Evolutionary conservation across 2,329 filamentous ascomycete species (phyloP), one percentile per base, ranked within the genome.

Genomic region (Monosporascus sp.): DNA sequence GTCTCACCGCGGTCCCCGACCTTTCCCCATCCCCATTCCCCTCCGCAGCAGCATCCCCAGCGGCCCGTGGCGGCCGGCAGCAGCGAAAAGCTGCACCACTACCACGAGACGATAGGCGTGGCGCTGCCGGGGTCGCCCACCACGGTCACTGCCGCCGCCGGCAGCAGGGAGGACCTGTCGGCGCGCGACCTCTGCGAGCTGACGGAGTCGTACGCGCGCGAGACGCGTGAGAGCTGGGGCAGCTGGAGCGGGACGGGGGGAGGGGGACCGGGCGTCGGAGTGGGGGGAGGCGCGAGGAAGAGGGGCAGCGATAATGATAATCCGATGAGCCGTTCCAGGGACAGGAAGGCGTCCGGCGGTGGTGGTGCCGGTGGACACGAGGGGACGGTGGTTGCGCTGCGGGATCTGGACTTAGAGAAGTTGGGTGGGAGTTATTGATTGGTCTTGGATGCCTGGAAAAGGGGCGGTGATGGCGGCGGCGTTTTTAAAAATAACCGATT

Each of bases 171-270:
- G 58, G 22, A 46, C 43, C 43, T 46, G 14, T 65, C 68, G 8
- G 55, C 68, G 9, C 59, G 52, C 20, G 66, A 71, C 17, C 58
- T 68, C 11, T 60, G 60, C 24, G 65, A 68, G 3, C 56, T 68
- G 51, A 69, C 68, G 2, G 65, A 68, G 51, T 58, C 64, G 18
- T 66, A 66, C n/a, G 62, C 57, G 8, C 60, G 58, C n/a, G 65
- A 70, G 18, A 54, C 60, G 17, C 58, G 65, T 6, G 65, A 64
- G 31, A 70, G 70, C 50, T 70, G 69, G 69, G 69, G 69, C 1
- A 70, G 67, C 49, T 70, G 68, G 65, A 59, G 63, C 49, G 57
- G 62, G 11, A 56, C 56, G 1, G 60, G 63, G 7, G 57, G 62
- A 1, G 61, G 60, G 11, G 61, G 61, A 1, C 57, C 60, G 3